phyloP scores from a whole-genome alignment of 345 rosid genomes.

The Populus deltoides region DNA sequence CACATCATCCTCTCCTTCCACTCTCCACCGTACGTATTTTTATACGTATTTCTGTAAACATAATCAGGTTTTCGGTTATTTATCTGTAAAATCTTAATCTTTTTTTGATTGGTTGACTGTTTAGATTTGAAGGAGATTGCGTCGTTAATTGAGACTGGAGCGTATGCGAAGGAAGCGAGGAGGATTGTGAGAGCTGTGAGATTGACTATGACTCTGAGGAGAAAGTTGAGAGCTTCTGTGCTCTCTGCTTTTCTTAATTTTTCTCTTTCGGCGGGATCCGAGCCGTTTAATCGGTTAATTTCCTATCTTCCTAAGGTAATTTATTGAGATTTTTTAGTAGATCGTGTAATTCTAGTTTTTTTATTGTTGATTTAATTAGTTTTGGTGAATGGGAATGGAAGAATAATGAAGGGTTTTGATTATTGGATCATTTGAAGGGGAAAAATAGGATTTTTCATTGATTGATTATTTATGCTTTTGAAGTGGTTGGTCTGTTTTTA shows the following conservation, averaged over 20 bases:
- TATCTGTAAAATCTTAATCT: background rate
- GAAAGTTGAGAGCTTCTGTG: slow-evolving; percentile 50
- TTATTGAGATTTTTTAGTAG: background rate
- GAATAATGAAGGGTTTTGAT: background rate
- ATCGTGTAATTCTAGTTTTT: background rate
- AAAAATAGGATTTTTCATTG: background rate
- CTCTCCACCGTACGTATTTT: slow-evolving; percentile 47
- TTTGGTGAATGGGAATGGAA: background rate
- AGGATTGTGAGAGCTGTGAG: slow-evolving; percentile 69
- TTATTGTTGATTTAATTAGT: background rate
- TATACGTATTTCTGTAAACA: background rate
- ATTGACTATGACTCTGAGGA: slow-evolving; percentile 57
- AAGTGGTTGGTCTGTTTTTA: background rate
- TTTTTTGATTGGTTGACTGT: background rate
- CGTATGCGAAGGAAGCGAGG: slow-evolving; percentile 64
- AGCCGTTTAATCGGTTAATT: slow-evolving; percentile 50
- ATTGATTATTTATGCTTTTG: background rate
- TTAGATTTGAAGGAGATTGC: slow-evolving; percentile 79
- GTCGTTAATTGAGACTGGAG: slow-evolving; percentile 63
- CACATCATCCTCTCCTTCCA: slow-evolving; percentile 55
- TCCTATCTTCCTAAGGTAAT: slow-evolving; percentile 59
- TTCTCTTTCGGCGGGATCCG: slow-evolving; percentile 60
- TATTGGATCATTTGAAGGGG: background rate
- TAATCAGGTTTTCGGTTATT: background rate
- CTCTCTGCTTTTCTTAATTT: slow-evolving; percentile 60